Base-by-base conservation (phyloP, 495 filamentous ascomycete genomes). In the Ramalina intermedia region DNA sequence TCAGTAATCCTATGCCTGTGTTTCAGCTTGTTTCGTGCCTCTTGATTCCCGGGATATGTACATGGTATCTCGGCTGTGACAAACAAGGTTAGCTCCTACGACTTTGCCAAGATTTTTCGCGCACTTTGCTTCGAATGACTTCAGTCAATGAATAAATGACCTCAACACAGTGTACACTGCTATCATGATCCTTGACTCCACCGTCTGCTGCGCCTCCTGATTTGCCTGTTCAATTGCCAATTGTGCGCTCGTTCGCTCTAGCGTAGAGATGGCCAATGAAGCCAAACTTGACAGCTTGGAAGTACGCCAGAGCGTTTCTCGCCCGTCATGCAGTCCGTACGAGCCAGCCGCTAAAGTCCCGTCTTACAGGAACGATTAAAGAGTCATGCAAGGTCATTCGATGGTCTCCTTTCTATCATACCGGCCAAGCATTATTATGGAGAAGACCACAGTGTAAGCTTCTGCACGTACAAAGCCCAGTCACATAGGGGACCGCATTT, bases 351-450 rank as follows among this genome's bases (percentile, higher is more conserved):
- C 27, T 33, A 44, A 29, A 18, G 1, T 33, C 1, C 6, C 27
- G 9, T 33, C 27, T 33, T 33, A 43, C 54, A 91, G 91, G 85
- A 88, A 58, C 86, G 87, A 55, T 73, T 98, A 55, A 81, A 79
- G 62, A 82, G 78, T 65, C 85, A 94, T 61, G 79, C 86, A 29
- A 74, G 83, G 64, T 80, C 89, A 52, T 96, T 98, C 60, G 83
- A 95, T 62, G 87, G 89, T 48, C 66, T 98, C 16, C 73, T 98
- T 52, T 90, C 88, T 23, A 70, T 98, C 42, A 95, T 94, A 58
- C 91, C 91, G 24, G 89, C 87, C 18, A 89, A 90, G 63, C 79
- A 84, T 56, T 95, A 95, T 66, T 94, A 91, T 61, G 85, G 81
- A 37, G 81, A 88, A 57, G 87, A 93, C 56, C 80, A 69, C 37